A percentile compares a stretch with the other conserved stretches of the same genome.
Conservation (phyloP, 306 rosid species). For the Casuarina cunninghamiana region DNA sequence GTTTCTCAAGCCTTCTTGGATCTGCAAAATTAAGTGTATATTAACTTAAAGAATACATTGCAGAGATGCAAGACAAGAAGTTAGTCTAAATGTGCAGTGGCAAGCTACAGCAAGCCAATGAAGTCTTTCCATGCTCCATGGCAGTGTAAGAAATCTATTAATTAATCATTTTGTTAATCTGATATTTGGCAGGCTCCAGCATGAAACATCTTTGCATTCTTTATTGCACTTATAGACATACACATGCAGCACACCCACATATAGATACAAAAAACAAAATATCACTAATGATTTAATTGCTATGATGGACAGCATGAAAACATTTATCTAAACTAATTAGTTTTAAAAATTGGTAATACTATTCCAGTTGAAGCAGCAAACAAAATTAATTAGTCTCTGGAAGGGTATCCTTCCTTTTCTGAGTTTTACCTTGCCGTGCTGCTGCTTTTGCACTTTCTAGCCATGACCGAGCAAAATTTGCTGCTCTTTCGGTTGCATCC, state of each 20-base stretch:
- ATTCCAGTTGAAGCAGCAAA: background rate
- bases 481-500: slow-evolving; percentile 57
- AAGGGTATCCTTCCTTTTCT: background rate
- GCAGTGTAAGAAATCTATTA: background rate
- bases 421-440: slow-evolving; percentile 62
- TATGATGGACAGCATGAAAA: background rate
- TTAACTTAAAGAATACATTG: slow-evolving; percentile 11
- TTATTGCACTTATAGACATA: background rate
- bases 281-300: background rate
- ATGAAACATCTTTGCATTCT: background rate
- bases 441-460: slow-evolving; percentile 70
- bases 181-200: slow-evolving; percentile 4
- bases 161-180: background rate
- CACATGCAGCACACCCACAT: too few relatives aligned
- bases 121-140: background rate
- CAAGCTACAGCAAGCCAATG: background rate
- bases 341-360: background rate
- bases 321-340: background rate
- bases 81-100: background rate
- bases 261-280: too few relatives aligned
- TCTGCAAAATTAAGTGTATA: slow-evolving; percentile 41
- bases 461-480: slow-evolving; percentile 73
- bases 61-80: slow-evolving; percentile 1
- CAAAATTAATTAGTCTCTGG: background rate
- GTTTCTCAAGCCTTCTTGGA: slow-evolving; percentile 74